phyloP scores from a whole-genome alignment of 352 stramenopile genomes.

The Phytophthora cactorum region DNA sequence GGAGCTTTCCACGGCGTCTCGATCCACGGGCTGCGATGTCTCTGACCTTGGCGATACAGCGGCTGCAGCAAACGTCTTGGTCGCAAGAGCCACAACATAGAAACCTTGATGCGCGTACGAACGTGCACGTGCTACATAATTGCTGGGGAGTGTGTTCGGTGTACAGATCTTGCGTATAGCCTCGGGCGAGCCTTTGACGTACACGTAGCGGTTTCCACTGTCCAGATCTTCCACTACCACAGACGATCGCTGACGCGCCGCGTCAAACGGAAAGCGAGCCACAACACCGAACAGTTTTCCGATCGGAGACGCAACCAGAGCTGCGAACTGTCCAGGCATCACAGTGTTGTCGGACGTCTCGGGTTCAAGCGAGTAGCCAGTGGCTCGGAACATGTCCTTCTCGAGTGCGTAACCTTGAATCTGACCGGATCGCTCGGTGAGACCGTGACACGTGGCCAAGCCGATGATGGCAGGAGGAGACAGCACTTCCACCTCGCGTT shows the following conservation, averaged over 20 bases:
- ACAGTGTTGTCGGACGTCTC: constrained; percentile 32
- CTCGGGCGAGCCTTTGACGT: constrained; percentile 77
- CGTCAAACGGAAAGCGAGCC: constrained; percentile 78
- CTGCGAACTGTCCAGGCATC: constrained; percentile 45
- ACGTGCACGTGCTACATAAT: constrained; percentile 69
- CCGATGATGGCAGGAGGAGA: constrained; percentile 65
- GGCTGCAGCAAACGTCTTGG: constrained; percentile 53
- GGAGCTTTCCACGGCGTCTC: constrained; percentile 80
- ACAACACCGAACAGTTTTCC: constrained; percentile 74
- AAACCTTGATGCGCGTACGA: constrained; percentile 82
- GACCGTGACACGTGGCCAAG: constrained; percentile 71
- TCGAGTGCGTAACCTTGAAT: constrained; percentile 78
- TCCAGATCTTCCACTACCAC: constrained; percentile 79
- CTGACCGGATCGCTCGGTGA: constrained; percentile 55
- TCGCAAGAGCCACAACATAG: constrained; percentile 79
- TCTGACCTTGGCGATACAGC: constrained; percentile 33
- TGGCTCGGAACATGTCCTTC: constrained; percentile 75
- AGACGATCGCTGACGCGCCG: constrained; percentile 67
- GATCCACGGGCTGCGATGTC: constrained; percentile 49
- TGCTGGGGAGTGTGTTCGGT: constrained; percentile 58
- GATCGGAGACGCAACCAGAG: constrained; percentile 72
- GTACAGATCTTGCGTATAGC: constrained; percentile 70
- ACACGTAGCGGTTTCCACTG: constrained; percentile 61
- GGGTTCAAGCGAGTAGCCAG: constrained; percentile 67
- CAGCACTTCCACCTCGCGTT: constrained; percentile 75